phyloP scores from a whole-genome alignment of 78 protist species.

The Anaeramoeba flamelloides region DNA sequence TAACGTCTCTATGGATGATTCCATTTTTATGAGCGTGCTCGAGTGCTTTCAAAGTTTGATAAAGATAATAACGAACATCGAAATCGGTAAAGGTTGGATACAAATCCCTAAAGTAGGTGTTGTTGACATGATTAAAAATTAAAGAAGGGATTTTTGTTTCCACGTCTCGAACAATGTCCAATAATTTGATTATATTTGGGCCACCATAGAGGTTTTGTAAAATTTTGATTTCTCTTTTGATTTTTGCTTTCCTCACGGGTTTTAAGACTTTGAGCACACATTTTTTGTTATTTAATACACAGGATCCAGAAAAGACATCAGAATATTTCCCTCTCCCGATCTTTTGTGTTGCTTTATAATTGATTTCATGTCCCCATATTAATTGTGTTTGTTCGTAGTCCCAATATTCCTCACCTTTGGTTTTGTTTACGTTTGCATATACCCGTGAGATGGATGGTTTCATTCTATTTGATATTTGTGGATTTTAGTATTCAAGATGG shows the following conservation, averaged over 20 bases:
- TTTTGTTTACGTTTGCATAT: neutral
- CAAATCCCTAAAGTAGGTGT: constrained; percentile 71
- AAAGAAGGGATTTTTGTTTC: constrained; percentile 76
- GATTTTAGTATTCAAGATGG: too few species aligned
- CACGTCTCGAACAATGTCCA: constrained; percentile 87
- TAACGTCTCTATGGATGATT: constrained; percentile 70
- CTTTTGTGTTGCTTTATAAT: constrained; percentile 76
- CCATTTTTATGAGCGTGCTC: constrained; percentile 84
- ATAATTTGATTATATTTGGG: constrained; percentile 73
- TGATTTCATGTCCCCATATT: constrained; percentile 37
- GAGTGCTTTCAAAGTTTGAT: constrained; percentile 78
- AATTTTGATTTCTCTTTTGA: constrained; percentile 89
- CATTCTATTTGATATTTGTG: too few species aligned
- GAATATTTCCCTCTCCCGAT: constrained; percentile 98
- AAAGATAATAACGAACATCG: constrained; percentile 88
- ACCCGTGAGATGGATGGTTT: neutral
- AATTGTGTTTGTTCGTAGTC: neutral
- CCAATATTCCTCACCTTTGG: neutral
- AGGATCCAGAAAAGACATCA: constrained; percentile 94
- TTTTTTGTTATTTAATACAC: constrained; percentile 21
- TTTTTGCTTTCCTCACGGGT: constrained; percentile 69
- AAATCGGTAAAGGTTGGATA: constrained; percentile 79
- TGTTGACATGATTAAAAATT: constrained; percentile 87
- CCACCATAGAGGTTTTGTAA: constrained; percentile 87
- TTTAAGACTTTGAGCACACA: constrained; percentile 48